phyloP scores from a whole-genome alignment of 73 alveolate genomes.

The Paramecium primaurelia region DNA sequence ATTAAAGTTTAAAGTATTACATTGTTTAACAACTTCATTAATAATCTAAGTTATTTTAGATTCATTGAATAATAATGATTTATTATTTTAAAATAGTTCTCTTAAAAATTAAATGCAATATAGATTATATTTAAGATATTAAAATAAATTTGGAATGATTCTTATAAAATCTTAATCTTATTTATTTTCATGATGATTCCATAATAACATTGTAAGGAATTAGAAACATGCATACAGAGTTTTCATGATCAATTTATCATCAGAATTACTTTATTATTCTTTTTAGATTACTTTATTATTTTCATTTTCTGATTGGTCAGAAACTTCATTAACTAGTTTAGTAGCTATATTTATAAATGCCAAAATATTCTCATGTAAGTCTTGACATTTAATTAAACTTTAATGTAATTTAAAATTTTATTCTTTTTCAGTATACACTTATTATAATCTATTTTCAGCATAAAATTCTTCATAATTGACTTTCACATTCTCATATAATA shows the following conservation, averaged over 20 bases:
- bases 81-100: slow-evolving; percentile 34
- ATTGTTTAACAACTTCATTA: not conserved
- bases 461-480: not conserved
- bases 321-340: not conserved
- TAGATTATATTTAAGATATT: not conserved
- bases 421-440: slow-evolving; percentile 1
- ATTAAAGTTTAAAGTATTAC: not conserved
- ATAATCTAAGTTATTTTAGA: not conserved
- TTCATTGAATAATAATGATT: not conserved
- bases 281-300: not conserved
- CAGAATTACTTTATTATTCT: not conserved
- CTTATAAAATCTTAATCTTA: not conserved
- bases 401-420: not conserved
- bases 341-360: not conserved
- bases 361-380: slow-evolving; percentile 30
- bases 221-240: not conserved
- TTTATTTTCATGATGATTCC: slow-evolving; percentile 51
- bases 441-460: not conserved
- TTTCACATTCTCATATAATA: not conserved
- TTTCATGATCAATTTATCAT: not conserved
- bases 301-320: not conserved
- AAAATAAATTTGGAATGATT: not conserved
- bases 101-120: not conserved
- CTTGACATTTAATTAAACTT: not conserved
- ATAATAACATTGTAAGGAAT: not conserved